Conservation (phyloP, 768 basidiomycete species). For the Tephrocybe rancida region DNA sequence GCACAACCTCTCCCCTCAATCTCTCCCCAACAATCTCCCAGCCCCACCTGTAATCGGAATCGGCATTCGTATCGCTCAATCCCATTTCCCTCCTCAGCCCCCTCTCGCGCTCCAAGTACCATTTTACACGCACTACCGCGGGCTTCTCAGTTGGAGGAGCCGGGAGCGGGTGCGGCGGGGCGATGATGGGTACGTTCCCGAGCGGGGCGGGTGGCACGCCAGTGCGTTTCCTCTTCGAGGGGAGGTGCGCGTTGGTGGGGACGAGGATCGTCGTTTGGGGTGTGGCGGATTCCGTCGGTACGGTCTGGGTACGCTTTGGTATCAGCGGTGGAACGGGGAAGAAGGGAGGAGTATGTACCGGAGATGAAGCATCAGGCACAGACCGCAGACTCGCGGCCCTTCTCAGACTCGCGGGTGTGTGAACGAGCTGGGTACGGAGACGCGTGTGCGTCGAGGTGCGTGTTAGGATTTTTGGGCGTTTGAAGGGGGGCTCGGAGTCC, state of each 20-base stretch:
- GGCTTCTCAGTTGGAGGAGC: not conserved
- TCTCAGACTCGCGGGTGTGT: conserved; percentile 40
- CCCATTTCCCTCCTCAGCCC: not conserved
- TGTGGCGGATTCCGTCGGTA: too few species aligned
- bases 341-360: not conserved
- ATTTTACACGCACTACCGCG: not conserved
- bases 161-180: conserved; percentile 2
- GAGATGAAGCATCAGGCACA: conserved; percentile 6
- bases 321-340: too few species aligned
- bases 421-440: conserved; percentile 21
- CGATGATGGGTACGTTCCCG: conserved; percentile 1
- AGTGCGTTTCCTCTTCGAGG: not conserved
- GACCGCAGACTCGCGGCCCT: conserved; percentile 41
- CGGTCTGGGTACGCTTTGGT: too few species aligned
- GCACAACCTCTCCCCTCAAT: not conserved
- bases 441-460: conserved; percentile 4
- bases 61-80: not conserved
- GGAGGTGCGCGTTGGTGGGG: not conserved
- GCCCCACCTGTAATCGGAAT: not conserved
- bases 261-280: too few species aligned
- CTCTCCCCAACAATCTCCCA: conserved; percentile 5
- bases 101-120: conserved; percentile 3
- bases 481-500: not conserved
- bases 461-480: conserved; percentile 7
- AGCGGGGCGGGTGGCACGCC: not conserved